phyloP scores from a whole-genome alignment of 2,329 filamentous ascomycete genomes.

The Blumeriella jaapii region DNA sequence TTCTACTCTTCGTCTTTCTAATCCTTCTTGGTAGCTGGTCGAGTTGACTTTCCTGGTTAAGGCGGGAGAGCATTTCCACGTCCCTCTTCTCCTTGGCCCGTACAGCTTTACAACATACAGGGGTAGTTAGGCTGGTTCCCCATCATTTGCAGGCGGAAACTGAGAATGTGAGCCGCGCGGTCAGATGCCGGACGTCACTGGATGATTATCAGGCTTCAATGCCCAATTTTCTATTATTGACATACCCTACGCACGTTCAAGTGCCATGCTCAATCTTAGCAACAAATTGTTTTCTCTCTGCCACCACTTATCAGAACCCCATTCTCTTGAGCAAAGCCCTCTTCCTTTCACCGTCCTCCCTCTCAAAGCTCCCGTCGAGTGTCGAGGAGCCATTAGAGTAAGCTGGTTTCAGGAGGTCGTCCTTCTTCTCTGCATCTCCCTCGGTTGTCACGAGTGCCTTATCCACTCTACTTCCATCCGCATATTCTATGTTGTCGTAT shows the following conservation, averaged over 20 bases:
- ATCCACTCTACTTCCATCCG: constrained; percentile 14
- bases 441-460: constrained; percentile 3
- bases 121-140: constrained; percentile 43
- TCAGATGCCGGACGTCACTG: too few relatives aligned
- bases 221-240: too few relatives aligned
- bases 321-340: constrained; percentile 15
- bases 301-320: constrained; percentile 2
- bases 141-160: too few relatives aligned
- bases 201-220: too few relatives aligned
- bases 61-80: constrained; percentile 60
- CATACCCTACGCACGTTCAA: too few relatives aligned
- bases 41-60: constrained; percentile 41
- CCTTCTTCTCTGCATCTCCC: constrained; percentile 3
- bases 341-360: constrained; percentile 12
- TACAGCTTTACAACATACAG: constrained; percentile 77
- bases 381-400: constrained; percentile 1
- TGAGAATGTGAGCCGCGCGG: too few relatives aligned
- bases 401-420: neutral
- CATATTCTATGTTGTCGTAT: constrained; percentile 19
- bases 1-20: too few relatives aligned
- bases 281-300: neutral
- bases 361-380: neutral
- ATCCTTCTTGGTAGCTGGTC: constrained; percentile 26
- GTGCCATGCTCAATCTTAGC: neutral
- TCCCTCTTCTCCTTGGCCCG: constrained; percentile 64